These are phyloP conservation scores for Pisolithus sp. DNA, from an alignment of 768 basidiomycete genomes.

Conservation along the genomic window DNA sequence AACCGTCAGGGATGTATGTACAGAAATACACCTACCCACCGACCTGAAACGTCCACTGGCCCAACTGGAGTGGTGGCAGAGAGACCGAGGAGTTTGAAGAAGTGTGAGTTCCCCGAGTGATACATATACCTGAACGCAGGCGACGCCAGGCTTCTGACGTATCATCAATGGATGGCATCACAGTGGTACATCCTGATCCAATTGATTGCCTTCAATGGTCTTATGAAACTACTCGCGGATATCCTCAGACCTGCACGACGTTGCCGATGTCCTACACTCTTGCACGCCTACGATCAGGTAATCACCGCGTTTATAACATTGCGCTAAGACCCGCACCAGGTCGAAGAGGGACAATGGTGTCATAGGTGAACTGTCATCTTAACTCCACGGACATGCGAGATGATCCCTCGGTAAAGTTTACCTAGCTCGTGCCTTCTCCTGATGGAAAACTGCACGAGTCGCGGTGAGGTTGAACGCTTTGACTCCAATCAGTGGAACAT, in stretches of 20 bases:
- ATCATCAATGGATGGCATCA: constrained; percentile 1
- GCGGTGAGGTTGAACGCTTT: not conserved
- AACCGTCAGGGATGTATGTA: constrained; percentile 9
- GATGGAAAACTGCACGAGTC: constrained; percentile 54
- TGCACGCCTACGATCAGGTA: constrained; percentile 19
- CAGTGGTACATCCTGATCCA: constrained; percentile 2
- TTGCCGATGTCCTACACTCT: constrained; percentile 25
- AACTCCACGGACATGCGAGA: constrained; percentile 77
- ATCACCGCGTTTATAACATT: constrained; percentile 41
- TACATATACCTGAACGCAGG: constrained; percentile 38
- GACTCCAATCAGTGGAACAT: not conserved
- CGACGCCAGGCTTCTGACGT: constrained; percentile 1
- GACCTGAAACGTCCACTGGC: constrained; percentile 53
- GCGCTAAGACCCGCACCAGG: constrained; percentile 57
- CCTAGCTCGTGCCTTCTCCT: constrained; percentile 87
- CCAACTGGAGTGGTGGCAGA: constrained; percentile 72
- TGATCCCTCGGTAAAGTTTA: constrained; percentile 74
- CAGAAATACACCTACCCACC: constrained; percentile 16
- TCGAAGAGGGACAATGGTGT: constrained; percentile 6
- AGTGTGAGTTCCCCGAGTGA: constrained; percentile 38
- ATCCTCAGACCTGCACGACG: constrained; percentile 27
- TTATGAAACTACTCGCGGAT: constrained; percentile 13
- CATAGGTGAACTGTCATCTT: constrained; percentile 44
- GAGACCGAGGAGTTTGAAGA: constrained; percentile 62
- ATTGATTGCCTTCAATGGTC: constrained; percentile 3